These are phyloP conservation scores for Ophiosphaerella korrae DNA, from an alignment of 2,329 filamentous ascomycete genomes.

Conservation along the genomic window DNA sequence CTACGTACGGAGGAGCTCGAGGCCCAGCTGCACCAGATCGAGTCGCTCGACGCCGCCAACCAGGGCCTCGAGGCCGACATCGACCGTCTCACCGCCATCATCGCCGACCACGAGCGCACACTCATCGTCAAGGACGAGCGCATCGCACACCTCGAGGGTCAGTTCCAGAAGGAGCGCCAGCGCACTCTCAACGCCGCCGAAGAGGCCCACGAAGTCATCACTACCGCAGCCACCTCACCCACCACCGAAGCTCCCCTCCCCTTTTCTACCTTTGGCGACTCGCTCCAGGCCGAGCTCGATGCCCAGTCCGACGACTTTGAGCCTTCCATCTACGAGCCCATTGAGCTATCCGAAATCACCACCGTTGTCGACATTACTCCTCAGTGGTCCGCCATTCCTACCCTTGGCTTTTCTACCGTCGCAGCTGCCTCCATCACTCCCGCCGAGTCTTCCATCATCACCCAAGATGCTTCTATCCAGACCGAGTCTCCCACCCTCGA, in stretches of 20 bases:
- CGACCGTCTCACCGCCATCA: conserved; percentile 8
- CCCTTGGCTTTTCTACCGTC: not conserved
- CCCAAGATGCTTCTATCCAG: too few species aligned
- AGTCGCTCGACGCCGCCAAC: conserved; percentile 4
- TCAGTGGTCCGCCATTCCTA: not conserved
- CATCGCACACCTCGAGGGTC: conserved; percentile 26
- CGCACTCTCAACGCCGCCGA: conserved; percentile 14
- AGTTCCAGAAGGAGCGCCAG: conserved; percentile 23
- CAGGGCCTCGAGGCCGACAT: conserved; percentile 15
- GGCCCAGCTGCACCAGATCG: conserved; percentile 3
- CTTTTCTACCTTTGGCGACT: conserved; percentile 8
- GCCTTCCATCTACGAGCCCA: conserved; percentile 10
- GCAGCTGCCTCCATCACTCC: conserved; percentile 3
- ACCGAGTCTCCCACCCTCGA: not conserved
- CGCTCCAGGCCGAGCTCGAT: conserved; percentile 23
- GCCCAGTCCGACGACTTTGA: conserved; percentile 5
- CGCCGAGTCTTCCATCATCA: not conserved
- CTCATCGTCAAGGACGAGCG: conserved; percentile 32
- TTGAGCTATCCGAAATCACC: conserved; percentile 10
- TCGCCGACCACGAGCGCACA: conserved; percentile 16
- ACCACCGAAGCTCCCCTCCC: conserved; percentile 7
- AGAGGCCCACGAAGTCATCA: conserved; percentile 5
- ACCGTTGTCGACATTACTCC: not conserved
- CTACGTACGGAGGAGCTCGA: conserved; percentile 12
- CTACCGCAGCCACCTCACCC: conserved; percentile 14